Percentiles rank a stretch among this genome's conserved stretches.
phyloP scores from a whole-genome alignment of 495 filamentous ascomycete species.

The Penicillium ochrochloron region DNA sequence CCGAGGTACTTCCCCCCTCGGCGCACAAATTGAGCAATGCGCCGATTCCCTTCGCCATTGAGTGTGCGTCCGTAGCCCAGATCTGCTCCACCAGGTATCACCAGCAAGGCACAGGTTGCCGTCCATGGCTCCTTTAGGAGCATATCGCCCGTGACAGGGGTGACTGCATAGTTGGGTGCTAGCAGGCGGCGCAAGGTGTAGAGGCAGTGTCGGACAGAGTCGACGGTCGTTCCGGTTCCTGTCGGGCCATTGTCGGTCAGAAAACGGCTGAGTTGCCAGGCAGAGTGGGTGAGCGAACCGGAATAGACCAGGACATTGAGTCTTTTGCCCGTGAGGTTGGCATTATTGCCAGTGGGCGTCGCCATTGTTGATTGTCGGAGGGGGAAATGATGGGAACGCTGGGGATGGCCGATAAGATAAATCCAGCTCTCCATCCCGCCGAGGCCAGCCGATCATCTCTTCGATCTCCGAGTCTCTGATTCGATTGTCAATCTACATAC shows the following conservation, averaged over 20 bases:
- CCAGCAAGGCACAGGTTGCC: slow-evolving; percentile 81
- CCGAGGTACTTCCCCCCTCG: slow-evolving; percentile 87
- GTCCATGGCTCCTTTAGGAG: slow-evolving; percentile 93
- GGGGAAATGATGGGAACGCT: slow-evolving; percentile 15
- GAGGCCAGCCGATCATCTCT: slow-evolving; percentile 22
- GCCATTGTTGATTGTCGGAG: slow-evolving; percentile 35
- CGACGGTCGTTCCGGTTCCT: slow-evolving; percentile 85
- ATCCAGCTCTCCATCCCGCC: slow-evolving; percentile 9
- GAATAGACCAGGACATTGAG: slow-evolving; percentile 90
- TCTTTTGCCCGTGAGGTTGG: slow-evolving; percentile 62
- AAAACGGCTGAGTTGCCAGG: slow-evolving; percentile 31
- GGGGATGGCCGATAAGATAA: slow-evolving; percentile 34
- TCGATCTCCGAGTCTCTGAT: slow-evolving; percentile 11
- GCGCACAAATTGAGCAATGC: slow-evolving; percentile 82
- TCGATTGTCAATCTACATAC: slow-evolving; percentile 3
- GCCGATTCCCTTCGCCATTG: slow-evolving; percentile 85
- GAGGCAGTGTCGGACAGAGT: slow-evolving; percentile 87
- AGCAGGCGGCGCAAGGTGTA: slow-evolving; percentile 87
- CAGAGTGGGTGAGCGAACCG: slow-evolving; percentile 54
- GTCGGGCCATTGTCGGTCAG: slow-evolving; percentile 32
- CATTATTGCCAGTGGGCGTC: slow-evolving; percentile 36
- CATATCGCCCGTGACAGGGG: slow-evolving; percentile 75
- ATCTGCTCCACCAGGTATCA: slow-evolving; percentile 95
- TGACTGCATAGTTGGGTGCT: slow-evolving; percentile 93
- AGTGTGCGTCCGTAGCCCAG: slow-evolving; percentile 86